Evolutionary conservation across 2,329 filamentous ascomycete genomes (phyloP).

Genomic region (Xylaria sp.): DNA sequence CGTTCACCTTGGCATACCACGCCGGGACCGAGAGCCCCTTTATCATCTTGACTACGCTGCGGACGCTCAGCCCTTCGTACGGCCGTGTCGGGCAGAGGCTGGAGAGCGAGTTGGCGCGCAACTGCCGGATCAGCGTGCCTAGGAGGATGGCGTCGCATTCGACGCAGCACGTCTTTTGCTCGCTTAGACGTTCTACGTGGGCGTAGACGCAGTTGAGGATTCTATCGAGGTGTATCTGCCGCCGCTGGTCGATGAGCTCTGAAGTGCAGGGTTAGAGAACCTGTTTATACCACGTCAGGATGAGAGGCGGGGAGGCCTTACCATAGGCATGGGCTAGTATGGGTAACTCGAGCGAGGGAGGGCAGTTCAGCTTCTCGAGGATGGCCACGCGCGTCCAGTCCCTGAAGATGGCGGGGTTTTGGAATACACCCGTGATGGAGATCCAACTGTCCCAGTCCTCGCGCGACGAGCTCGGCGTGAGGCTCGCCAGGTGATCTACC

Average conservation of each 20-base stretch:
- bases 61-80: constrained; percentile 14
- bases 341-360: constrained; percentile 14
- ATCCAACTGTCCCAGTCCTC: constrained; percentile 21
- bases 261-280: not conserved
- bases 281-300: not conserved
- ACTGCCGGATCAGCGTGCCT: constrained; percentile 9
- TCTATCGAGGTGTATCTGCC: constrained; percentile 14
- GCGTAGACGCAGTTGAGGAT: constrained; percentile 10
- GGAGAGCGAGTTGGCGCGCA: constrained; percentile 15
- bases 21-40: constrained; percentile 5
- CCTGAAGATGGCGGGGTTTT: not conserved
- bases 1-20: constrained; percentile 8
- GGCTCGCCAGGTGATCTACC: not conserved
- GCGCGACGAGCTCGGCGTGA: not conserved
- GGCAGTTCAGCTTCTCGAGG: constrained; percentile 9
- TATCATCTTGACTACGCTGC: constrained; percentile 1
- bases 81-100: constrained; percentile 2
- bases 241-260: constrained; percentile 12
- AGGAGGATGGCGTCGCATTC: constrained; percentile 21
- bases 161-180: not conserved
- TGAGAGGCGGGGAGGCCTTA: not conserved
- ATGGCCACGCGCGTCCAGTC: constrained; percentile 20
- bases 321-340: constrained; percentile 15
- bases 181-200: constrained; percentile 12
- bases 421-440: constrained; percentile 14